A percentile compares a stretch with the other conserved stretches of the same genome.
Conservation (phyloP, 176 grass and related monocot species). For the Thalia dealbata region DNA sequence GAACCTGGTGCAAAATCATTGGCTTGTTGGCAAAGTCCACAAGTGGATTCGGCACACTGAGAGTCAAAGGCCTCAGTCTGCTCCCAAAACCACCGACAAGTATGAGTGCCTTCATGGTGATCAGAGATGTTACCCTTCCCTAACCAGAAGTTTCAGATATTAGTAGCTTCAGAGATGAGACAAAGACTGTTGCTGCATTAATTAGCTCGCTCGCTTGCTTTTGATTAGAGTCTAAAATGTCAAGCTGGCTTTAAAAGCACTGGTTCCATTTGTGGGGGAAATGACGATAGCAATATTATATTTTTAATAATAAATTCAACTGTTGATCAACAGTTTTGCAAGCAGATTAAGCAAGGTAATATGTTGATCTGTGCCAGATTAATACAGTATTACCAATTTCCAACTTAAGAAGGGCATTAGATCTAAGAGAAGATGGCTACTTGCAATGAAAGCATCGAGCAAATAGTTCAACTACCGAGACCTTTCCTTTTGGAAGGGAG, state of each 20-base stretch:
- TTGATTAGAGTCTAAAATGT: background rate
- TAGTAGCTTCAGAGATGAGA: background rate
- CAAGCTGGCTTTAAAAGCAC: background rate
- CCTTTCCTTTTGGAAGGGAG: background rate
- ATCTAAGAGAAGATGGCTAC: background rate
- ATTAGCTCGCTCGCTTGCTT: background rate
- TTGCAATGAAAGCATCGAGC: background rate
- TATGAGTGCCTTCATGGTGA: constrained; percentile 17
- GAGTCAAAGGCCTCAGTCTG: constrained; percentile 12
- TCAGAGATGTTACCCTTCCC: background rate
- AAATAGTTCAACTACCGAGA: background rate
- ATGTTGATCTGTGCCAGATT: background rate
- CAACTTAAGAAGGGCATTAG: background rate
- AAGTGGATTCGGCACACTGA: constrained; percentile 15
- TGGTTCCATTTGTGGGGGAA: background rate
- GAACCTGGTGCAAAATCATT: constrained; percentile 15
- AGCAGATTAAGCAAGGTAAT: too few species aligned
- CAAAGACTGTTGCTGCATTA: background rate
- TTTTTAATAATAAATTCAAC: too few species aligned
- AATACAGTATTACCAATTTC: too few species aligned
- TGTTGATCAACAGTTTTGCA: background rate
- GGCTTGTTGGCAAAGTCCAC: constrained; percentile 20
- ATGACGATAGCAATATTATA: background rate
- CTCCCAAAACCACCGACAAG: constrained; percentile 19
- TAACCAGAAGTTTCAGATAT: background rate